Percentiles rank a stretch among this genome's conserved stretches.
Evolutionary conservation across 2,329 filamentous ascomycete species (phyloP).

Genomic region (Nemania bipapillata): DNA sequence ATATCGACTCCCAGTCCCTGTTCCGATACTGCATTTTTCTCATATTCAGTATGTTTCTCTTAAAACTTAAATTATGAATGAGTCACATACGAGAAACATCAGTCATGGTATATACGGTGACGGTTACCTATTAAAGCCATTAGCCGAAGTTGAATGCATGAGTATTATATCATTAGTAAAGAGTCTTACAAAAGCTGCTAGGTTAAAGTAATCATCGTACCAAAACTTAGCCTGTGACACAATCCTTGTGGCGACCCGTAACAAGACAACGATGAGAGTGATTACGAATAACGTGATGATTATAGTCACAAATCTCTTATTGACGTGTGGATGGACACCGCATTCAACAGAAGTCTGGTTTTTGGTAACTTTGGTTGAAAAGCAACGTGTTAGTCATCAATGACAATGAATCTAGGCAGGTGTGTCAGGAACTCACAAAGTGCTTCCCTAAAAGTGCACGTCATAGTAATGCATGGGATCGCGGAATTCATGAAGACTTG

Average conservation of each 20-base stretch:
- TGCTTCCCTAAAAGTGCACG: slow-evolving; percentile 25
- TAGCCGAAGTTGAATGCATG: not conserved
- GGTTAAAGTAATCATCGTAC: slow-evolving; percentile 32
- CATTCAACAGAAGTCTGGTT: slow-evolving; percentile 27
- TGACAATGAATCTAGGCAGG: not conserved
- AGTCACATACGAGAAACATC: slow-evolving; percentile 13
- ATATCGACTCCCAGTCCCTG: slow-evolving; percentile 22
- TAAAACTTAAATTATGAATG: not conserved
- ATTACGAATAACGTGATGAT: slow-evolving; percentile 23
- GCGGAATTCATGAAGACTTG: slow-evolving; percentile 9
- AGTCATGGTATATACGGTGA: not conserved
- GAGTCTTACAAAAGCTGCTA: slow-evolving; percentile 25
- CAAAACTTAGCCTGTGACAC: slow-evolving; percentile 23
- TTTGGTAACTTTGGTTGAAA: slow-evolving; percentile 12
- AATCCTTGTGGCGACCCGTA: slow-evolving; percentile 15
- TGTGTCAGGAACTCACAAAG: slow-evolving; percentile 12
- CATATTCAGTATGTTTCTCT: not conserved
- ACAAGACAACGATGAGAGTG: slow-evolving; percentile 12
- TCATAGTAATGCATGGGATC: slow-evolving; percentile 7
- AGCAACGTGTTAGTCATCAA: not conserved
- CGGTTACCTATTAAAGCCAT: not conserved
- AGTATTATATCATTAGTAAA: not conserved
- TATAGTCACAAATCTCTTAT: slow-evolving; percentile 18
- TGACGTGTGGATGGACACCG: slow-evolving; percentile 6
- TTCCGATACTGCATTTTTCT: slow-evolving; percentile 10